phyloP scores from a whole-genome alignment of 2,329 filamentous ascomycete species.

The Sporothrix brunneoviolacea region DNA sequence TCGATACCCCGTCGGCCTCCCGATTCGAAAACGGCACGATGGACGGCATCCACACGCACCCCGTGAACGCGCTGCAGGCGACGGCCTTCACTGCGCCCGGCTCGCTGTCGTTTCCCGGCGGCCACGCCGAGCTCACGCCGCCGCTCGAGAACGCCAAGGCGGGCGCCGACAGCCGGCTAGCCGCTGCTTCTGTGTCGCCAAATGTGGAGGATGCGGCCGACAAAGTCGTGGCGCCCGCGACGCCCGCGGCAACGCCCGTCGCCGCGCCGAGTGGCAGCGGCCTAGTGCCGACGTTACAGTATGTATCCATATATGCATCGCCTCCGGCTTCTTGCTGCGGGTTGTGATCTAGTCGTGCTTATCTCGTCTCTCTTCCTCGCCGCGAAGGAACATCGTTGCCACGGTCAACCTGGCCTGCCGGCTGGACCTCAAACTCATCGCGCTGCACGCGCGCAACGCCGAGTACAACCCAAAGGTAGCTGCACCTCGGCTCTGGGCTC shows the following conservation, averaged over 20 bases:
- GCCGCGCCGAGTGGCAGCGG: slow-evolving; percentile 78
- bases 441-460: slow-evolving; percentile 93
- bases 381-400: slow-evolving; percentile 91
- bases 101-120: slow-evolving; percentile 86
- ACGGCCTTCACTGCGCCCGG: slow-evolving; percentile 92
- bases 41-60: slow-evolving; percentile 88
- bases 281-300: slow-evolving; percentile 91
- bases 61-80: slow-evolving; percentile 83
- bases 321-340: not conserved
- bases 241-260: slow-evolving; percentile 85
- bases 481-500: no score
- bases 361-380: not conserved
- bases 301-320: slow-evolving; percentile 62
- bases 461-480: slow-evolving; percentile 97
- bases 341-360: not conserved
- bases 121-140: slow-evolving; percentile 74
- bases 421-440: slow-evolving; percentile 97
- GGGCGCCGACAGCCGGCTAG: no score
- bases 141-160: slow-evolving; percentile 62
- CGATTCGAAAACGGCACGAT: slow-evolving; percentile 37
- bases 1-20: not conserved
- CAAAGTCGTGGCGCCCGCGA: slow-evolving; percentile 78
- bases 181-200: no score
- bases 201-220: slow-evolving; percentile 50
- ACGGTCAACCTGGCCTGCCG: slow-evolving; percentile 98